Percentiles rank a stretch among this genome's conserved stretches.
Conservation (phyloP, 2,329 filamentous ascomycete genomes). For the Epichloe aotearoae region DNA sequence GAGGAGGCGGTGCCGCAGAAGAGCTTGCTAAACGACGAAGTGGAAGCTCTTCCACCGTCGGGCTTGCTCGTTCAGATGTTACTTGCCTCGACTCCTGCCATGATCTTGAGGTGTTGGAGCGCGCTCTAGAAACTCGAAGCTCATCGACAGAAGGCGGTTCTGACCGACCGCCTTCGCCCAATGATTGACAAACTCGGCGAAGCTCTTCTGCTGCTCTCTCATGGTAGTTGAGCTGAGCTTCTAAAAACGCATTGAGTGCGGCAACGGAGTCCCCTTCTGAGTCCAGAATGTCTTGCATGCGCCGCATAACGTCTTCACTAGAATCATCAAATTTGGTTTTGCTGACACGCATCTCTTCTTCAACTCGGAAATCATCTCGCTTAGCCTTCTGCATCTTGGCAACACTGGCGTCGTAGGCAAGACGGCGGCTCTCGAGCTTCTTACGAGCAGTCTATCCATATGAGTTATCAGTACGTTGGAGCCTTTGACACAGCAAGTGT, state of each 20-base stretch:
- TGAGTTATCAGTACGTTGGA: background rate
- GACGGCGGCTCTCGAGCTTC: constrained; percentile 80
- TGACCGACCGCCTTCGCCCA: constrained; percentile 19
- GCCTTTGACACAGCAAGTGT: background rate
- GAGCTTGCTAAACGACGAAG: constrained; percentile 26
- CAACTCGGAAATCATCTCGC: constrained; percentile 82
- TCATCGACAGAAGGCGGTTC: constrained; percentile 5
- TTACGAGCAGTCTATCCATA: constrained; percentile 54
- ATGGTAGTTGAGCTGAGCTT: constrained; percentile 82
- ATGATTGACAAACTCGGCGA: constrained; percentile 35
- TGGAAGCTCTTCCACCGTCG: constrained; percentile 27
- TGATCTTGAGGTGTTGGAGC: constrained; percentile 37
- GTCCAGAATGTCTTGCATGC: constrained; percentile 96
- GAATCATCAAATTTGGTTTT: constrained; percentile 96
- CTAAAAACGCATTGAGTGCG: constrained; percentile 70
- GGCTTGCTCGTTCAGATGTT: background rate
- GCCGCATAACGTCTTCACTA: constrained; percentile 76
- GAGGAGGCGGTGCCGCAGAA: constrained; percentile 18
- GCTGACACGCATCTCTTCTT: constrained; percentile 81
- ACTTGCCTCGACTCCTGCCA: constrained; percentile 16
- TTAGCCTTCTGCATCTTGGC: constrained; percentile 88
- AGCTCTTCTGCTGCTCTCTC: constrained; percentile 83
- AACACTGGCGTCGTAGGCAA: constrained; percentile 83
- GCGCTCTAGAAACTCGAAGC: constrained; percentile 21
- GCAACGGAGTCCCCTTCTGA: constrained; percentile 70